Evolutionary conservation across 1,284 basidiomycete genomes (phyloP).

Genomic region (Puccinia coronata): DNA sequence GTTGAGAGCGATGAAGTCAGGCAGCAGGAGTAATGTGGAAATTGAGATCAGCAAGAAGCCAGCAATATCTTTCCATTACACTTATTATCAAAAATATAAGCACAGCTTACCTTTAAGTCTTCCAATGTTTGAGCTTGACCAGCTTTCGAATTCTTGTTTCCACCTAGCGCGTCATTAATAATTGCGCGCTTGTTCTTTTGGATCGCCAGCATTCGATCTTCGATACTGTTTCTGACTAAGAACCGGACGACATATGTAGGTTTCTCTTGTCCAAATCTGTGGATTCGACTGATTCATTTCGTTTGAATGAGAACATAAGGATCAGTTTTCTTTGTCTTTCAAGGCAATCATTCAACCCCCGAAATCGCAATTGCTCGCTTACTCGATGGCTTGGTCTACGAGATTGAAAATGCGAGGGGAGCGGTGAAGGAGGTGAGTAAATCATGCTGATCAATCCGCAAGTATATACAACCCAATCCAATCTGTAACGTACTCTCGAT

Average conservation of each 20-base stretch:
- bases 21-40: neutral
- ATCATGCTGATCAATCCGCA: neutral
- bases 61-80: neutral
- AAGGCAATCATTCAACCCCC: slow-evolving; percentile 18
- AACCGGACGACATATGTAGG: slow-evolving; percentile 88
- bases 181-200: slow-evolving; percentile 38
- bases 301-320: neutral
- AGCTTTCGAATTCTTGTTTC: neutral
- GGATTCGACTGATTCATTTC: slow-evolving; percentile 56
- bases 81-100: neutral
- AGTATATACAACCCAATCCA: neutral
- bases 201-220: slow-evolving; percentile 61
- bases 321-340: neutral
- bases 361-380: neutral
- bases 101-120: slow-evolving; percentile 21
- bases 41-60: neutral
- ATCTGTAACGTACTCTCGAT: slow-evolving; percentile 21
- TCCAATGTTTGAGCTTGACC: slow-evolving; percentile 26
- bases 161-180: slow-evolving; percentile 30
- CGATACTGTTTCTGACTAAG: slow-evolving; percentile 90
- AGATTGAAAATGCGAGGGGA: neutral
- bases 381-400: slow-evolving; percentile 49
- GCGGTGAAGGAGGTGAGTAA: neutral
- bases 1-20: neutral
- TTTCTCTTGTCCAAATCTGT: slow-evolving; percentile 81